These are phyloP conservation scores for Rubia peregrina DNA, from an alignment of 305 asterid species.

Conservation along the genomic window DNA sequence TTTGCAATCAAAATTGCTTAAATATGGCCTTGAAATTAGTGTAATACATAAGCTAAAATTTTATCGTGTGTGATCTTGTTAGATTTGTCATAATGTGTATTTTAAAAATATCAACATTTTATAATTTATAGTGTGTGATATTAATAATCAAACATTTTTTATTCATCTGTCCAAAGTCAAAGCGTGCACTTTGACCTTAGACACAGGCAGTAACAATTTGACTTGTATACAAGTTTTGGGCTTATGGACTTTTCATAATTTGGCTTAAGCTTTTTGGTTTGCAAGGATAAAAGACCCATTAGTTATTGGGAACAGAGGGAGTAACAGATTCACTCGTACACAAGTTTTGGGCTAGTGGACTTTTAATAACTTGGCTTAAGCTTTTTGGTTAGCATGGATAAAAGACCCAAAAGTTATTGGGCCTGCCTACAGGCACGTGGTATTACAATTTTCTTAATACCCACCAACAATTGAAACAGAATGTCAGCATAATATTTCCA, in stretches of 20 bases:
- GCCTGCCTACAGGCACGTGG: not conserved
- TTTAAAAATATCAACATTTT: not conserved
- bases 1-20: too few relatives aligned
- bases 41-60: not conserved
- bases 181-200: too few relatives aligned
- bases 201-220: too few relatives aligned
- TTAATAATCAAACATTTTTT: not conserved
- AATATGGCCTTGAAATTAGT: not conserved
- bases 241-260: not conserved
- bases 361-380: not conserved
- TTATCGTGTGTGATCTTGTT: not conserved
- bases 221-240: not conserved
- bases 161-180: not conserved
- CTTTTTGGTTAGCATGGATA: not conserved
- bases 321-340: too few relatives aligned
- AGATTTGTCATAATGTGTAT: not conserved
- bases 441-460: not conserved
- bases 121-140: too few relatives aligned
- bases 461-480: slow-evolving; percentile 13
- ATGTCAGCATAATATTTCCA: not conserved
- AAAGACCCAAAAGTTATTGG: not conserved
- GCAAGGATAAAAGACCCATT: not conserved
- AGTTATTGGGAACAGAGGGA: not conserved
- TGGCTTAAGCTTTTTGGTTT: not conserved
- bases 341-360: not conserved